Base-by-base conservation (phyloP, 1,284 basidiomycete genomes). In the Austroboletus novae-zelandiae region DNA sequence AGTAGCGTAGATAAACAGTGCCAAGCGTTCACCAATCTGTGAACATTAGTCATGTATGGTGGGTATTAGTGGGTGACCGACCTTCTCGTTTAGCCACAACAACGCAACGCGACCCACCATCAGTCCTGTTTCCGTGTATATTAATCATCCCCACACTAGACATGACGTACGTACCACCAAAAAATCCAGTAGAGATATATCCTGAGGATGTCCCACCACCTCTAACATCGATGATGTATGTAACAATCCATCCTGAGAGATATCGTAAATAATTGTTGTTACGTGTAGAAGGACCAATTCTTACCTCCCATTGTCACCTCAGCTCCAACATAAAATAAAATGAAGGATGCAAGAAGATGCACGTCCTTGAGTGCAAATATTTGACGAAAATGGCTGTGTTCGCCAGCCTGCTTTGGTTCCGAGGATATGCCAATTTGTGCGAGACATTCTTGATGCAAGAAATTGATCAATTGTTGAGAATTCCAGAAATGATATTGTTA, bases 261-360 rank as follows among this genome's bases (percentile, higher is more conserved):
- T n/a, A 35, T 36, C 10, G 15, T 43, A 49, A 57, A 43, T 45
- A 18, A 43, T 5, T 5, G 29, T 7, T 18, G 32, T 9, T 14
- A 9, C 27, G 37, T n/a, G 13, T 31, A 34, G 2, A 25, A 40
- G 23, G 35, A 8, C 20, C 7, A n/a, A 17, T 11, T 25, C 45
- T 34, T 54, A 74, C 74, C 75, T 52, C 77, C 77, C 17, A 81
- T 69, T 4, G 79, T 77, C 5, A 82, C 80, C 56, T 83, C 80
- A 3, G 74, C 69, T 9, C 82, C 81, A 39, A 82, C 78, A 52
- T 82, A 81, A 30, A 81, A 70, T 29, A 81, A 61, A n/a, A 71
- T 60, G 55, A 79, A 84, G 20, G 73, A 55, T 7, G 80, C 75
- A 29, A 83, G 64, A 44, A 76, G 64, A 57, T 83, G 79, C 3